Evolutionary conservation across 495 filamentous ascomycete genomes (phyloP), one percentile per base, ranked within the genome.

Genomic region (Sordaria brevicollis): DNA sequence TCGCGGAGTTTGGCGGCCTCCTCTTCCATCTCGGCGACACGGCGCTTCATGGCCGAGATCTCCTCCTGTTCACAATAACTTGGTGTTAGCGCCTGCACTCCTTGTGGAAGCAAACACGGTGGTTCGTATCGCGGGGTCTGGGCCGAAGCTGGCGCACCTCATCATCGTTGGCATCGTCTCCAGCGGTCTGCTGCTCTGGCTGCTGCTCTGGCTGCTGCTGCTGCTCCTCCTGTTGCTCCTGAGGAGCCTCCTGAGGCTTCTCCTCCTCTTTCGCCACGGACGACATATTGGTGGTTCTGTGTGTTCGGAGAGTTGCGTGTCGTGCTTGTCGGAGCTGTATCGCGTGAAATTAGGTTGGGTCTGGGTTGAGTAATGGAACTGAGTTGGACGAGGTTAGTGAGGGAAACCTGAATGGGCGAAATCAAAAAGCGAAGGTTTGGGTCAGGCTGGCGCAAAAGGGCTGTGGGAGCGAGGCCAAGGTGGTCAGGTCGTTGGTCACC

Each of bases 11-110:
- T 98, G 10, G 93, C 91, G 13, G 96, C 96, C 81, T 99, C 91
- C 74, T 93, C 94, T 81, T 99, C 96, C 96, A 99, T 99, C 83
- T 99, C 96, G 71, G 93, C 93, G 35, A 99, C 94, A 75, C 95
- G 90, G 75, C 89, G 89, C 86, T 99, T 99, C 96, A 99, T 98
- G 67, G 93, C 94, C 33, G 90, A 89, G 77, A 99, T 98, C 79
- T 99, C 96, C 82, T 98, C 83, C 83, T 84, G 72, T 68, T 70
- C 67, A 38, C 65, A 41, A 31, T 57, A 29, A 31, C 49, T 70
- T 65, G 36, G 70, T 68, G 43, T 72, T 39, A 77, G 69, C 38
- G 67, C 70, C 65, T 35, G 43, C 31, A 21, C 13, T 65, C n/a
- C 69, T 41, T 25, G 35, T 13, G 29, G 39, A 38, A 35, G 67